These are phyloP conservation scores for Lodderomyces margitis DNA, from an alignment of 1,139 yeast species.

Conservation along the genomic window DNA sequence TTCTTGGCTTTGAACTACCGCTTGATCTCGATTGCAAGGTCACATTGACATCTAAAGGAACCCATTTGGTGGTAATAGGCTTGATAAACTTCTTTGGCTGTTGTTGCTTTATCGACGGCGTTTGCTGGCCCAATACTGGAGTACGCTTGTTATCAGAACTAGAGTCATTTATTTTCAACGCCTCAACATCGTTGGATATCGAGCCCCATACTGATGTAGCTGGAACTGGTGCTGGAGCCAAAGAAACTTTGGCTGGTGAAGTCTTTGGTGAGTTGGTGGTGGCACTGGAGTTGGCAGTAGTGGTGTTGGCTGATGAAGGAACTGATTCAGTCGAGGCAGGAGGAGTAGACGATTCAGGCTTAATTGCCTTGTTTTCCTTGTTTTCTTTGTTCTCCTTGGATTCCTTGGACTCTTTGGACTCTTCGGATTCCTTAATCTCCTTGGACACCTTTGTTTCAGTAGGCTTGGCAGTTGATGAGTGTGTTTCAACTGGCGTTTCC, in stretches of 20 bases:
- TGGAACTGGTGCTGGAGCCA: constrained; percentile 81
- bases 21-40: constrained; percentile 39
- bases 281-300: neutral
- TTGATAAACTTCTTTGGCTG: constrained; percentile 48
- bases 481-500: constrained; percentile 4
- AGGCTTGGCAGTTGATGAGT: constrained; percentile 9
- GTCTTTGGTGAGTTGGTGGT: neutral
- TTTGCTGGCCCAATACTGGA: constrained; percentile 35
- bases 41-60: constrained; percentile 78
- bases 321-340: constrained; percentile 1
- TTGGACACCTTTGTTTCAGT: constrained; percentile 10
- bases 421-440: constrained; percentile 2
- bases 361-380: constrained; percentile 4
- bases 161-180: constrained; percentile 34
- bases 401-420: constrained; percentile 9
- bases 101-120: constrained; percentile 13
- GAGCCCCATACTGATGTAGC: constrained; percentile 68
- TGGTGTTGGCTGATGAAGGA: constrained; percentile 3
- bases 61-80: constrained; percentile 80
- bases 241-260: constrained; percentile 24
- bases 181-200: constrained; percentile 18
- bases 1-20: constrained; percentile 18
- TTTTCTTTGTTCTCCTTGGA: neutral
- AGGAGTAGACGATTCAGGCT: constrained; percentile 5
- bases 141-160: constrained; percentile 35